A percentile compares a stretch with the other conserved stretches of the same genome.
phyloP scores from a whole-genome alignment of 371 early-diverging fungal species.

The Cladochytrium tenue region DNA sequence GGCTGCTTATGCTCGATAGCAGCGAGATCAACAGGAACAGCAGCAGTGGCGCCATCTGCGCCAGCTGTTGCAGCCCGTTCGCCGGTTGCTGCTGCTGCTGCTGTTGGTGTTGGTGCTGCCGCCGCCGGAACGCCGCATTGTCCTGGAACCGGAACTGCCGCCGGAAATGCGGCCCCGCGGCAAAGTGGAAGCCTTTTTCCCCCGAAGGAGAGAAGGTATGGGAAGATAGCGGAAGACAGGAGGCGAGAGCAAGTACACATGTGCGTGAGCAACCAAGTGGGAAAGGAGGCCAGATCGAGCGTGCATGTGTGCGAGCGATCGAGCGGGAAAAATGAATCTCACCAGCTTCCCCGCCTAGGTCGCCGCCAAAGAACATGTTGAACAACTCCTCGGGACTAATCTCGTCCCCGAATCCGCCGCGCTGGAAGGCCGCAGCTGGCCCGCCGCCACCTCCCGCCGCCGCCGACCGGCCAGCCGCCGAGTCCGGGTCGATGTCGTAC shows the following conservation, averaged over 20 bases:
- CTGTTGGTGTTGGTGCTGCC: conserved; percentile 26
- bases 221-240: no score
- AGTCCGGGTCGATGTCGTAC: conserved; percentile 68
- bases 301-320: background rate
- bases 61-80: background rate
- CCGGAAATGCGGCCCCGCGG: conserved; percentile 22
- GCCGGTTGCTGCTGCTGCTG: conserved; percentile 13
- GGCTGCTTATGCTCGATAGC: conserved; percentile 43
- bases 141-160: conserved; percentile 39
- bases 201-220: no score
- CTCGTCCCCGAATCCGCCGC: conserved; percentile 36
- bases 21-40: conserved; percentile 60
- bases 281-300: no score
- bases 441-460: conserved; percentile 25
- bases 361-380: conserved; percentile 82
- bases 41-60: conserved; percentile 43
- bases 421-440: conserved; percentile 15
- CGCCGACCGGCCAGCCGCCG: conserved; percentile 12
- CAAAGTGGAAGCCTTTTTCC: conserved; percentile 10
- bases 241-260: no score
- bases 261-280: no score
- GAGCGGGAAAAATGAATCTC: background rate
- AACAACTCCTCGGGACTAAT: conserved; percentile 92
- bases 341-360: conserved; percentile 18
- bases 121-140: conserved; percentile 23